These are phyloP conservation scores for Theileria annulata DNA, from an alignment of 169 alveolate species.

Conservation along the genomic window DNA sequence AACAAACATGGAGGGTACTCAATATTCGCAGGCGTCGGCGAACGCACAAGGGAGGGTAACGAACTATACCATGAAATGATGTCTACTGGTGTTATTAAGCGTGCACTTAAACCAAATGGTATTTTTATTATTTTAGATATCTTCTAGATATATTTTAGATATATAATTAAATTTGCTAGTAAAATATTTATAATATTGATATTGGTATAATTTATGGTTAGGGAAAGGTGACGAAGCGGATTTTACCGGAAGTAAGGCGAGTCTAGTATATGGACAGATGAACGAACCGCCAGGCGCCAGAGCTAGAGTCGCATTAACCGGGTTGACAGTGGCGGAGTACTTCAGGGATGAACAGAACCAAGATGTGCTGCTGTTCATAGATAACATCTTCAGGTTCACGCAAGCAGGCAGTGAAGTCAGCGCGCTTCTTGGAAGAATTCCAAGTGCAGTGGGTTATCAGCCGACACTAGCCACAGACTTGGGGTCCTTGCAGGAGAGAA, in stretches of 20 bases:
- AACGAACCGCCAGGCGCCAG: conserved; percentile 99
- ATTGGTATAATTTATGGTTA: too few species aligned
- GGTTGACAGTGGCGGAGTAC: conserved; percentile 97
- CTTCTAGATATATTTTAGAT: too few species aligned
- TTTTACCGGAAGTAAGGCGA: conserved; percentile 93
- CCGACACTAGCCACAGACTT: conserved; percentile 98
- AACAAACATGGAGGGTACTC: conserved; percentile 98
- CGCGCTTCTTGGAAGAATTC: conserved; percentile 95
- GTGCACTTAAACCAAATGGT: conserved; percentile 66
- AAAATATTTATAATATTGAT: too few species aligned
- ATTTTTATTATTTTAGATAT: conserved; percentile 45
- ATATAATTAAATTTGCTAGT: too few species aligned
- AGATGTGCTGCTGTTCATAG: conserved; percentile 94
- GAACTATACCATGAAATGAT: conserved; percentile 97
- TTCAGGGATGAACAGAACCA: conserved; percentile 97
- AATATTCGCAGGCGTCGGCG: conserved; percentile 99
- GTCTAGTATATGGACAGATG: conserved; percentile 98
- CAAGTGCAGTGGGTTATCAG: conserved; percentile 98
- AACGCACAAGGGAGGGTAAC: conserved; percentile 98
- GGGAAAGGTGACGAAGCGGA: conserved; percentile 40
- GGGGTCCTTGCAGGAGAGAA: conserved; percentile 95
- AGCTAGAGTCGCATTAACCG: conserved; percentile 97
- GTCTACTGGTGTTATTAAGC: conserved; percentile 83
- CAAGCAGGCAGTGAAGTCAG: conserved; percentile 98
- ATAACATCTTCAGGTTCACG: conserved; percentile 95